Conservation (phyloP, 2,329 filamentous ascomycete genomes). For the Epichloe gansuensis region DNA sequence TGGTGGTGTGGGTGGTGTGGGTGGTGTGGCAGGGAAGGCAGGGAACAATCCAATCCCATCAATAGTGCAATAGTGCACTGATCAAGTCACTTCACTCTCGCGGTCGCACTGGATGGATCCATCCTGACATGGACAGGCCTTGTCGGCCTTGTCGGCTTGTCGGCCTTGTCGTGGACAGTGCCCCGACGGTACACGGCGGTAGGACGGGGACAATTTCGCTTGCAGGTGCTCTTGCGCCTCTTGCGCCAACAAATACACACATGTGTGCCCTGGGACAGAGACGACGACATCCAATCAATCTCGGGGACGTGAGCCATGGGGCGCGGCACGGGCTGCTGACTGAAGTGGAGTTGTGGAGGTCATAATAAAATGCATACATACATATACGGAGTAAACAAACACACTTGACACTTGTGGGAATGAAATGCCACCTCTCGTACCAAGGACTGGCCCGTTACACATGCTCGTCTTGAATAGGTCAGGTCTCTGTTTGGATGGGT, state of each 20-base stretch:
- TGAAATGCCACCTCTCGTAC: too few species aligned
- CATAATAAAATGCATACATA: too few species aligned
- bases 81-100: not conserved
- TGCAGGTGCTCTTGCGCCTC: slow-evolving; percentile 5
- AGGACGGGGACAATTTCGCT: slow-evolving; percentile 10
- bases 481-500: not conserved
- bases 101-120: not conserved
- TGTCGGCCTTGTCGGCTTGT: not conserved
- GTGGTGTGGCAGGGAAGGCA: not conserved
- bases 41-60: not conserved
- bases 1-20: not conserved
- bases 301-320: not conserved
- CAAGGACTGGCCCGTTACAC: too few species aligned
- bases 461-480: too few species aligned
- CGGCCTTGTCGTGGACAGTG: not conserved
- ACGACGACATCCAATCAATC: not conserved
- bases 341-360: not conserved
- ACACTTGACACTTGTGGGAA: not conserved
- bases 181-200: too few species aligned
- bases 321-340: not conserved
- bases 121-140: not conserved
- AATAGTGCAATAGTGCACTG: not conserved
- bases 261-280: not conserved
- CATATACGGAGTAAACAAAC: too few species aligned
- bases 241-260: not conserved